These are phyloP conservation scores for Neurospora crassa DNA, from an alignment of 2,329 filamentous ascomycete species.

Conservation along the genomic window DNA sequence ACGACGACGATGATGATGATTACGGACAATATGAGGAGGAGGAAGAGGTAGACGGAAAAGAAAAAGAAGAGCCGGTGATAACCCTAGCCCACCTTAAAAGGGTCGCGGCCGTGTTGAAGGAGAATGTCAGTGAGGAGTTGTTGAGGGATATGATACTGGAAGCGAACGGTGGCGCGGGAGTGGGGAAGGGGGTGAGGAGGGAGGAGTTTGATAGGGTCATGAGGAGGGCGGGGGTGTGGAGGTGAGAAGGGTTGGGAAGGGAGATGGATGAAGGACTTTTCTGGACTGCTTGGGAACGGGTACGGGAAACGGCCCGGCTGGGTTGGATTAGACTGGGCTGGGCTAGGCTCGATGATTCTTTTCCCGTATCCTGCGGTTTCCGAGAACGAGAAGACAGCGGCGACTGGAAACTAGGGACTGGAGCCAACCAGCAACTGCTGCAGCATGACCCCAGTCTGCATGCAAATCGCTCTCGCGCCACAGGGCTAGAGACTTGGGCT, in stretches of 20 bases:
- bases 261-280: too few species aligned
- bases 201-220: conserved; percentile 84
- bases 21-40: conserved; percentile 10
- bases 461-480: neutral
- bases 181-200: conserved; percentile 59
- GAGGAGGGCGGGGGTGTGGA: conserved; percentile 74
- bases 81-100: conserved; percentile 68
- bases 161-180: conserved; percentile 73
- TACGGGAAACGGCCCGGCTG: neutral
- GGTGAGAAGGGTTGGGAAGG: conserved; percentile 28
- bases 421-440: neutral
- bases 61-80: conserved; percentile 46
- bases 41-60: neutral
- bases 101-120: conserved; percentile 72
- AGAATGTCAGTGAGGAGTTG: conserved; percentile 69
- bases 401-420: neutral
- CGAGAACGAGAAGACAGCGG: neutral
- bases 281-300: neutral
- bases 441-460: neutral
- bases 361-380: neutral
- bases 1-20: neutral
- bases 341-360: neutral
- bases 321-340: neutral
- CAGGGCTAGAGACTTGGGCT: neutral
- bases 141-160: conserved; percentile 91